Evolutionary conservation across 2,329 filamentous ascomycete genomes (phyloP).

Genomic region (Monosporascus cannonballus): DNA sequence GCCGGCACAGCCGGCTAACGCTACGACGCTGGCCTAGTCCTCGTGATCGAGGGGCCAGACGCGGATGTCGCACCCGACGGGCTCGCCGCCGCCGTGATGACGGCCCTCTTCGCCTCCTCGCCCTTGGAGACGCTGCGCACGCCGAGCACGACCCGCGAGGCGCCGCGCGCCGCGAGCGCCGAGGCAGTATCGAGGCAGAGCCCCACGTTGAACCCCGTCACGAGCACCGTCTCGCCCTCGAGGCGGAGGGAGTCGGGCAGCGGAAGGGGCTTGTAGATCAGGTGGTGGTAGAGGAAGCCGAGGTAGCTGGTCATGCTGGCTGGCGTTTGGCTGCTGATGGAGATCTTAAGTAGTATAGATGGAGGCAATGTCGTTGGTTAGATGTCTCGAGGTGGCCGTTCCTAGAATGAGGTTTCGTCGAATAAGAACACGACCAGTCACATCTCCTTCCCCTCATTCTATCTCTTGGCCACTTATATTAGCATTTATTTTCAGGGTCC

Average conservation of each 20-base stretch:
- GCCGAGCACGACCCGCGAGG: conserved; percentile 3
- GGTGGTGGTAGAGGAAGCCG: neutral
- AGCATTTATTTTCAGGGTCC: too few species aligned
- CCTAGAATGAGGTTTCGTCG: too few species aligned
- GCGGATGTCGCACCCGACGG: conserved; percentile 3
- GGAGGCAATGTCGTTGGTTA: too few species aligned
- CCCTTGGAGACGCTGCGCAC: conserved; percentile 1
- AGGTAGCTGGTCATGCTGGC: neutral
- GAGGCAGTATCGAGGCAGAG: conserved; percentile 4
- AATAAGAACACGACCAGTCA: too few species aligned
- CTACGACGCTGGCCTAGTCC: conserved; percentile 8
- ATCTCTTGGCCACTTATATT: too few species aligned
- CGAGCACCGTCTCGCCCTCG: conserved; percentile 1
- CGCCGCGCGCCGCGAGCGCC: conserved; percentile 2
- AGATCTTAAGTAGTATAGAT: too few species aligned
- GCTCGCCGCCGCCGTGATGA: neutral
- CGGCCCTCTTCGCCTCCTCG: neutral
- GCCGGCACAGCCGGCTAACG: conserved; percentile 5
- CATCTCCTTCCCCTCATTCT: too few species aligned
- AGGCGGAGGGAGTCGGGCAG: neutral
- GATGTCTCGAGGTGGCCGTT: too few species aligned
- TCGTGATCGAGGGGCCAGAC: conserved; percentile 12
- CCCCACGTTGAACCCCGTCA: conserved; percentile 4
- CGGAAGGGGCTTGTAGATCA: conserved; percentile 2
- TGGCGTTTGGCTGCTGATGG: too few species aligned